These are phyloP conservation scores for Aspergillus funiculosus DNA, from an alignment of 495 filamentous ascomycete genomes.

Conservation along the genomic window DNA sequence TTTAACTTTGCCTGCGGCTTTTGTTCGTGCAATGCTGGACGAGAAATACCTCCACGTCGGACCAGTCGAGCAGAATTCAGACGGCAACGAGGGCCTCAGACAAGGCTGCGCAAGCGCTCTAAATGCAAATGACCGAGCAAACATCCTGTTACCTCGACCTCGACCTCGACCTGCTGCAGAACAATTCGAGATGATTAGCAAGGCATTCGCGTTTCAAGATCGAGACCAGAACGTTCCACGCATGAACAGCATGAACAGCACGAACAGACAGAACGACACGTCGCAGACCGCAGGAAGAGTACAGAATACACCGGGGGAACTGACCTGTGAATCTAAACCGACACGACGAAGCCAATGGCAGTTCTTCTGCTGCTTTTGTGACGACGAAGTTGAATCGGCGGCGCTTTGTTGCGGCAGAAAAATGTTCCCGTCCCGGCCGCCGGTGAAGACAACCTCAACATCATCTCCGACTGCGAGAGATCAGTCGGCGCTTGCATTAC, in stretches of 20 bases:
- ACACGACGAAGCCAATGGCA: background rate
- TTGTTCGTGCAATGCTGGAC: conserved; percentile 26
- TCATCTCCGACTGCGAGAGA: conserved; percentile 18
- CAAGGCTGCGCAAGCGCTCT: conserved; percentile 28
- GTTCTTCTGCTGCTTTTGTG: conserved; percentile 4
- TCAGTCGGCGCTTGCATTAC: conserved; percentile 8
- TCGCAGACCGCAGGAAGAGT: too few relatives aligned
- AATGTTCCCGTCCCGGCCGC: conserved; percentile 44
- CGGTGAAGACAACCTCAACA: conserved; percentile 44
- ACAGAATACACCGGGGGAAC: too few relatives aligned
- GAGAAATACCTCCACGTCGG: conserved; percentile 33
- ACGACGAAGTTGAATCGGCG: conserved; percentile 17
- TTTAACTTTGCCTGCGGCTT: conserved; percentile 18
- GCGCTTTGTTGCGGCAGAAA: conserved; percentile 36
- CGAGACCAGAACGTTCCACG: background rate
- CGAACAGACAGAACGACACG: too few relatives aligned
- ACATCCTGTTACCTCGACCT: conserved; percentile 26
- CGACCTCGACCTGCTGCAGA: background rate
- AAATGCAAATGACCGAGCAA: conserved; percentile 27
- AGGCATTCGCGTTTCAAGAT: background rate
- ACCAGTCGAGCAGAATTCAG: conserved; percentile 10
- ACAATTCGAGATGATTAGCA: conserved; percentile 8
- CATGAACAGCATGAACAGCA: background rate
- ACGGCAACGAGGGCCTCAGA: conserved; percentile 14
- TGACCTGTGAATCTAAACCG: background rate